Base-by-base conservation (phyloP, 2,329 filamentous ascomycete genomes). In the Aspergillus aculeatus region DNA sequence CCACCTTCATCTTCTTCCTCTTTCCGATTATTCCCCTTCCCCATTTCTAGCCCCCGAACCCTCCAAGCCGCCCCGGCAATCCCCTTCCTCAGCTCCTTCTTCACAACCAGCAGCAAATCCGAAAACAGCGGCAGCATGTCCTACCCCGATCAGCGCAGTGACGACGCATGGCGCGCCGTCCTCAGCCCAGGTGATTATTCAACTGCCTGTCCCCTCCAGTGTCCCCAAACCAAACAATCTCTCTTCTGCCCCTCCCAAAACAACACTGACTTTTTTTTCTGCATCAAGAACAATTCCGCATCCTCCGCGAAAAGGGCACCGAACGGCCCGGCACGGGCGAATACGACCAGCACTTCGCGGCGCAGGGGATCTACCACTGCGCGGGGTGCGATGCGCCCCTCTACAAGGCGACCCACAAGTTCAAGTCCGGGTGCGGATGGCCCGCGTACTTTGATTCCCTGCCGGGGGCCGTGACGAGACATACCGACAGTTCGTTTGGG, bases 391-490 rank as follows among this genome's bases (percentile, higher is more conserved):
- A 88, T 29, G 85, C 92, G 7, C 93, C 95, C 5, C 86, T 99
- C 19, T 99, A 99, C 85, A 94, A 88, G 76, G 93, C 95, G 29
- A 84, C 84, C 64, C 93, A 96, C 79, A 99, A 99, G 77, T 99
- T 99, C 84, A 91, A 91, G 77, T 96, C 91, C 19, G 92, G 92
- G 47, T 99, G 95, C 77, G 95, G 95, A 62, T 99, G 95, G 95
- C 95, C 95, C 0, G 95, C 95, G 12, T 99, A 98, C 79, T 99
- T 94, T 74, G 95, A 99, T 77, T 94, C 89, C 66, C 86, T 99
- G 54, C 94, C 95, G 0, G 93, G 92, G 2, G 94, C 94, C 0
- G 92, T 99, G 12, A 91, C 86, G 38, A 83, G 94, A 63, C 89
- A 94, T 71, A 86, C 87, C 64, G 95, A 99, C 76, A 80, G 78